These are phyloP conservation scores for Malus asiatica DNA, from an alignment of 306 rosid species.

Conservation along the genomic window DNA sequence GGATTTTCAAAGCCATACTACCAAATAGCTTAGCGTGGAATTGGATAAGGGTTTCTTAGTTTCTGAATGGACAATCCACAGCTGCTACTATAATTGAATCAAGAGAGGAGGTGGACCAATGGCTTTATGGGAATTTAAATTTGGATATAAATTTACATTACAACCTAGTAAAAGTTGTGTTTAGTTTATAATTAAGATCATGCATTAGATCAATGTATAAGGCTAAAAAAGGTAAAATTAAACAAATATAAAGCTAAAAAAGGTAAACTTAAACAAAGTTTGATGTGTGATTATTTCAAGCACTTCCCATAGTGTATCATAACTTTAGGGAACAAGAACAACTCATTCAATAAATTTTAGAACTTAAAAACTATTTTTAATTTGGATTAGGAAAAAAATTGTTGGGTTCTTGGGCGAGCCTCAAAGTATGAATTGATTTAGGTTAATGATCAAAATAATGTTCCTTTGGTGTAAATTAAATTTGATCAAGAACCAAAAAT, in stretches of 20 bases:
- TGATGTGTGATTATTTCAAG: conserved; percentile 14
- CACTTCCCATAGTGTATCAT: conserved; percentile 20
- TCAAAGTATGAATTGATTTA: neutral
- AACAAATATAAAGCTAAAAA: neutral
- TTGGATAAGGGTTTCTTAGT: conserved; percentile 24
- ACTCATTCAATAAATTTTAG: conserved; percentile 8
- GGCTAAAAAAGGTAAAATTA: neutral
- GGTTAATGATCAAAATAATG: neutral
- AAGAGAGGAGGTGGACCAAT: conserved; percentile 19
- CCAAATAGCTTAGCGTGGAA: neutral
- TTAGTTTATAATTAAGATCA: conserved; percentile 5
- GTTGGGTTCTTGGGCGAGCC: neutral
- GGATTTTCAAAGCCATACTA: conserved; percentile 19
- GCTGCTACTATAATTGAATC: conserved; percentile 14
- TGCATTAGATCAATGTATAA: neutral
- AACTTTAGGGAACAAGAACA: conserved; percentile 27
- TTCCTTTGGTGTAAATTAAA: neutral
- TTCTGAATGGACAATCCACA: conserved; percentile 46
- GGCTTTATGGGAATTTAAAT: conserved; percentile 9
- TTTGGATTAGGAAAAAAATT: neutral
- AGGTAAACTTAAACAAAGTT: conserved; percentile 9
- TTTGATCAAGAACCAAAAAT: neutral
- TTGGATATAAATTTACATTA: neutral
- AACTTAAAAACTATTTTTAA: conserved; percentile 5
- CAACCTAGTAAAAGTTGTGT: conserved; percentile 9